Evolutionary conservation across 1,284 basidiomycete genomes (phyloP).

Genomic region (Irpex lacteus): DNA sequence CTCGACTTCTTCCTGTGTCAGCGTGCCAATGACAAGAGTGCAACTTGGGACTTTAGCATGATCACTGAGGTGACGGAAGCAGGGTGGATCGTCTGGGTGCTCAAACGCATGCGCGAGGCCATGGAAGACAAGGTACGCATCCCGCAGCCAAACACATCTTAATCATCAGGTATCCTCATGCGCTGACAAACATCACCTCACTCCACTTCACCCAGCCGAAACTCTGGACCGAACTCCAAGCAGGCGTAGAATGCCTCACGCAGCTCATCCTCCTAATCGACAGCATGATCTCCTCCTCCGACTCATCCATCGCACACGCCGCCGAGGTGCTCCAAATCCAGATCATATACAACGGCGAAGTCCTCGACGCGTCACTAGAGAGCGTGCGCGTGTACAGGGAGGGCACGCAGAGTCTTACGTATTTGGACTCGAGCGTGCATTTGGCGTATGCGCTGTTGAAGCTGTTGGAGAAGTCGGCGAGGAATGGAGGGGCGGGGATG

Average conservation of each 20-base stretch:
- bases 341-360: slow-evolving; percentile 90
- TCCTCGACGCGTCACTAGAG: slow-evolving; percentile 82
- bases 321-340: slow-evolving; percentile 83
- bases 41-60: slow-evolving; percentile 67
- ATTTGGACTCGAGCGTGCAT: slow-evolving; percentile 82
- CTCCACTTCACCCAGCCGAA: slow-evolving; percentile 64
- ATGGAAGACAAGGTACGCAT: slow-evolving; percentile 81
- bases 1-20: slow-evolving; percentile 81
- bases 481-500: slow-evolving; percentile 47
- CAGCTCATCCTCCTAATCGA: slow-evolving; percentile 87
- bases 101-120: slow-evolving; percentile 83
- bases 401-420: slow-evolving; percentile 67
- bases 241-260: slow-evolving; percentile 90
- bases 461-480: slow-evolving; percentile 87
- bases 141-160: neutral
- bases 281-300: slow-evolving; percentile 42
- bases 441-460: slow-evolving; percentile 79
- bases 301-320: slow-evolving; percentile 67
- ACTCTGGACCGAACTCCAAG: slow-evolving; percentile 90
- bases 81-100: slow-evolving; percentile 84
- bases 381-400: slow-evolving; percentile 76
- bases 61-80: slow-evolving; percentile 85
- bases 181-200: slow-evolving; percentile 3
- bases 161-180: neutral
- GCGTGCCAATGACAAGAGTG: slow-evolving; percentile 41